phyloP scores from a whole-genome alignment of 1,284 basidiomycete genomes.

The Moniliophthora roreri region DNA sequence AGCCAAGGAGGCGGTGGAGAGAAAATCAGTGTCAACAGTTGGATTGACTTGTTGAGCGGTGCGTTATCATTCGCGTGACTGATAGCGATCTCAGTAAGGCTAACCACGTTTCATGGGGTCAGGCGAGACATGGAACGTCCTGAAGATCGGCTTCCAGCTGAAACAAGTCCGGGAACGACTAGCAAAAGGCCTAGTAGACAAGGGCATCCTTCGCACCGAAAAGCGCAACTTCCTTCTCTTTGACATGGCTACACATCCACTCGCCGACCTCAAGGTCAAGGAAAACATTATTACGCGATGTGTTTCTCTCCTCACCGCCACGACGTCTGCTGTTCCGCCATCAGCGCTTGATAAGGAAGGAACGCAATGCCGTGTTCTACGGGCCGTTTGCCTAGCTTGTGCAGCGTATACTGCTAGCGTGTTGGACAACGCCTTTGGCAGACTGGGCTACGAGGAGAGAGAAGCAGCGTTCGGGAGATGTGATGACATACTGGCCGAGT shows the following conservation, averaged over 20 bases:
- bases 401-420: conserved; percentile 92
- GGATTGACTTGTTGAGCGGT: conserved; percentile 95
- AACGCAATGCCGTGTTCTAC: conserved; percentile 73
- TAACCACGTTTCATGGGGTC: conserved; percentile 6
- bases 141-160: conserved; percentile 97
- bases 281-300: conserved; percentile 80
- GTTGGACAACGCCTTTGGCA: conserved; percentile 89
- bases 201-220: conserved; percentile 94
- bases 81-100: not conserved
- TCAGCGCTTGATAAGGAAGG: conserved; percentile 75
- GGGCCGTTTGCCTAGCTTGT: conserved; percentile 85
- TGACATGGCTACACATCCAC: conserved; percentile 97
- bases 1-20: conserved; percentile 36
- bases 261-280: conserved; percentile 89
- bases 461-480: conserved; percentile 90
- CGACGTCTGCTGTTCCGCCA: conserved; percentile 79
- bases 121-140: conserved; percentile 99
- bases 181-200: conserved; percentile 96
- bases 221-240: conserved; percentile 97
- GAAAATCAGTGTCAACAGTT: conserved; percentile 85
- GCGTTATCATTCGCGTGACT: conserved; percentile 29
- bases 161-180: conserved; percentile 96
- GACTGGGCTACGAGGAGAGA: conserved; percentile 86
- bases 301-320: conserved; percentile 76
- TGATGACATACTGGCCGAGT: conserved; percentile 90